Conservation (phyloP, 2,329 filamentous ascomycete species). For the Microcyclosporella mali region DNA sequence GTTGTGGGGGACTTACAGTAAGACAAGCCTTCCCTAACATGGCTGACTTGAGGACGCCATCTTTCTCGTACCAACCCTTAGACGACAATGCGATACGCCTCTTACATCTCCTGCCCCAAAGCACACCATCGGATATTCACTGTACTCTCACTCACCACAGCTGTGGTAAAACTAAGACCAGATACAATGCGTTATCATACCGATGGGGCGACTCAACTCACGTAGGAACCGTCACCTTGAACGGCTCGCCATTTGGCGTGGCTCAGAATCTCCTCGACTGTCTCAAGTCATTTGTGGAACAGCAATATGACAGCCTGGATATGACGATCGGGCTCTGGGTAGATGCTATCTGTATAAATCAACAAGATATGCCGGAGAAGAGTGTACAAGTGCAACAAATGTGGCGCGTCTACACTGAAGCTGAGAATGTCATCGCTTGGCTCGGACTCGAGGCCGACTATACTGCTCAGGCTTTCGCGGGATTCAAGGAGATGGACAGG, state of each 20-base stretch:
- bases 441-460: background rate
- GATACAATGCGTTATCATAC: background rate
- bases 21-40: too few relatives aligned
- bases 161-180: background rate
- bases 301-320: background rate
- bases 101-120: background rate
- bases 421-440: background rate
- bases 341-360: background rate
- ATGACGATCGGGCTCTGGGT: background rate
- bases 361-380: background rate
- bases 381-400: background rate
- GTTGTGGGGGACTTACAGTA: too few relatives aligned
- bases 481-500: too few relatives aligned
- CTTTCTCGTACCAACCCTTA: too few relatives aligned
- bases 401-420: background rate
- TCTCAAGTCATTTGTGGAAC: background rate
- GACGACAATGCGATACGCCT: background rate
- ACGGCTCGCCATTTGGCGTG: background rate
- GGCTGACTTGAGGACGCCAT: too few relatives aligned
- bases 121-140: background rate
- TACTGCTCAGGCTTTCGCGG: background rate
- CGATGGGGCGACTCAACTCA: background rate
- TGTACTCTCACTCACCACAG: background rate
- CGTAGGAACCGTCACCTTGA: background rate
- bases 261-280: background rate